Percentiles rank a stretch among this genome's conserved stretches.
Conservation (phyloP, 2,329 filamentous ascomycete species). For the Trichoderma afroharzianum region DNA sequence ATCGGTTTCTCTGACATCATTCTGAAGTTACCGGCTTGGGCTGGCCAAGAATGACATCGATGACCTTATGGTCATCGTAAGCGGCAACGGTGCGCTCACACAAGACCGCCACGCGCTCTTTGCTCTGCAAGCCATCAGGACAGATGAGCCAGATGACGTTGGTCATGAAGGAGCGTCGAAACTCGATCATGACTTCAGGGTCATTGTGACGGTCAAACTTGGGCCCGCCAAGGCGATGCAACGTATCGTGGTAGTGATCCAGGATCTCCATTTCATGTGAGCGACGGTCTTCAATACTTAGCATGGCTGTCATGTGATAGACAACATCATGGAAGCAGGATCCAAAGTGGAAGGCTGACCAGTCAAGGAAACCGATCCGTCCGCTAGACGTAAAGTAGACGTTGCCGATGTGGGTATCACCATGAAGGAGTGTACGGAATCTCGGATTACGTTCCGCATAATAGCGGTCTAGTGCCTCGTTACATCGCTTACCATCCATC, state of each 20-base stretch:
- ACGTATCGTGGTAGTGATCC: conserved; percentile 1
- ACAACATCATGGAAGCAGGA: conserved; percentile 11
- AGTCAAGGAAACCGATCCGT: conserved; percentile 1
- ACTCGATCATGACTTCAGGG: conserved; percentile 5
- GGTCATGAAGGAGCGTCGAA: conserved; percentile 3
- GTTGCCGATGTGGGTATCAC: conserved; percentile 1
- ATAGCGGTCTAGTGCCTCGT: not conserved
- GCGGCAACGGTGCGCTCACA: conserved; percentile 1
- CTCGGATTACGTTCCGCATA: conserved; percentile 3
- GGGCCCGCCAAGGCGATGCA: conserved; percentile 3
- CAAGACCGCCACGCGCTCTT: not conserved
- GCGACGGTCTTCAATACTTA: not conserved
- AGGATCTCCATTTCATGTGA: conserved; percentile 4
- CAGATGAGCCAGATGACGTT: conserved; percentile 8
- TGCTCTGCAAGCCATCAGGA: not conserved
- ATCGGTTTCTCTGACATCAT: not conserved
- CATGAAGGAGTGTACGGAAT: not conserved
- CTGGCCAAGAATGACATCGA: conserved; percentile 1
- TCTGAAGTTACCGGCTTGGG: not conserved
- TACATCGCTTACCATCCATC: conserved; percentile 4
- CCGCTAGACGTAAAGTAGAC: not conserved
- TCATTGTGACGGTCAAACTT: conserved; percentile 10
- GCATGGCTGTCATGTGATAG: conserved; percentile 10
- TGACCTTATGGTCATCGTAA: conserved; percentile 6
- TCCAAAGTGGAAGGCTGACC: conserved; percentile 6